phyloP scores from a whole-genome alignment of 108 stramenopile species.

The Nitzschia putrida region DNA sequence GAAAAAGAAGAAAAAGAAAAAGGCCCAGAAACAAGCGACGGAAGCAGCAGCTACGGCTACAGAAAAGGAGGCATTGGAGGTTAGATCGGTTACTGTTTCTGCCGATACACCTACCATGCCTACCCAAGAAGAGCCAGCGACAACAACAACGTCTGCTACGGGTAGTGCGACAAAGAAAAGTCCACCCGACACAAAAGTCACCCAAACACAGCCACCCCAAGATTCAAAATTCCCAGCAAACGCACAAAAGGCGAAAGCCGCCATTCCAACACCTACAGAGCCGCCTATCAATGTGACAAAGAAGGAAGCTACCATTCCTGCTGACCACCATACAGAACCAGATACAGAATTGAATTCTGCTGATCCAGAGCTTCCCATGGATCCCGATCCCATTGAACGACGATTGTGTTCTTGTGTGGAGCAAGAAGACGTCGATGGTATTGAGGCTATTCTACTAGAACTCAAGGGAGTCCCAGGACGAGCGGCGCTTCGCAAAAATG shows the following conservation, averaged over 20 bases:
- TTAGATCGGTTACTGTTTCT: not conserved
- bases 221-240: too few relatives aligned
- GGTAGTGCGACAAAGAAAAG: too few relatives aligned
- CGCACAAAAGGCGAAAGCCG: too few relatives aligned
- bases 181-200: too few relatives aligned
- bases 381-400: slow-evolving; percentile 46
- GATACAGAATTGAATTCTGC: not conserved
- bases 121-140: not conserved
- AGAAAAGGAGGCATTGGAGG: not conserved
- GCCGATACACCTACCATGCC: not conserved
- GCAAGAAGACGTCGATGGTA: slow-evolving; percentile 62
- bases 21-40: slow-evolving; percentile 59
- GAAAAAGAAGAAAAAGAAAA: slow-evolving; percentile 85
- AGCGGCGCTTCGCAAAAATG: slow-evolving; percentile 84
- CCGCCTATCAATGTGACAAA: too few relatives aligned
- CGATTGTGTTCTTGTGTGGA: slow-evolving; percentile 56
- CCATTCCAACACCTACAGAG: too few relatives aligned
- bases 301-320: too few relatives aligned
- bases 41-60: not conserved
- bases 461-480: slow-evolving; percentile 85
- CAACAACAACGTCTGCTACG: not conserved
- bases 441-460: slow-evolving; percentile 68
- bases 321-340: not conserved
- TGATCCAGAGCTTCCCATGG: not conserved
- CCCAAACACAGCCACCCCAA: too few relatives aligned